Conservation (phyloP, 768 basidiomycete species). For the Boletus reticulatus region DNA sequence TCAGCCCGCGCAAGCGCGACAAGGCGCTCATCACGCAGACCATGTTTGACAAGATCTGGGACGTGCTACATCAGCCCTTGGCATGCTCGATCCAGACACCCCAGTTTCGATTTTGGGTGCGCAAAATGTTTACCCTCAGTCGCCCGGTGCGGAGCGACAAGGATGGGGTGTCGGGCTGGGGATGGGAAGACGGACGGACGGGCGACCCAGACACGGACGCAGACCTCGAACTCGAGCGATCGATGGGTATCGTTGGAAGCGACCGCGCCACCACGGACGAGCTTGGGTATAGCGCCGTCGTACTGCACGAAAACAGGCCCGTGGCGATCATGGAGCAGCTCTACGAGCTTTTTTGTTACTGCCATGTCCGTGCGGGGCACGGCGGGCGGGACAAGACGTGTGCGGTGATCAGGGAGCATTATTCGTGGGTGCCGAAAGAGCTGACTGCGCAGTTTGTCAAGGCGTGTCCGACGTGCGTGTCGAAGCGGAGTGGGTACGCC, state of each 20-base stretch:
- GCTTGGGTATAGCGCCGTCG: slow-evolving; percentile 34
- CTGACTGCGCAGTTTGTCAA: slow-evolving; percentile 77
- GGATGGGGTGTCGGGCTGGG: slow-evolving; percentile 1
- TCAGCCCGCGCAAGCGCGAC: slow-evolving; percentile 55
- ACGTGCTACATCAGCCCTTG: slow-evolving; percentile 56
- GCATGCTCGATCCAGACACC: slow-evolving; percentile 47
- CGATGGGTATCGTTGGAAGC: slow-evolving; percentile 6
- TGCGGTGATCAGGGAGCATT: slow-evolving; percentile 60
- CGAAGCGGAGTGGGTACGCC: slow-evolving; percentile 41
- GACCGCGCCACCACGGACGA: neutral
- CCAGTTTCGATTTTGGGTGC: slow-evolving; percentile 81
- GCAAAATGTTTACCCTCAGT: slow-evolving; percentile 71
- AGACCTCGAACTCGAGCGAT: slow-evolving; percentile 15
- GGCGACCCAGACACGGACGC: slow-evolving; percentile 5
- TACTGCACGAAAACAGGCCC: slow-evolving; percentile 69
- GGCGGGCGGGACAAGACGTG: slow-evolving; percentile 81
- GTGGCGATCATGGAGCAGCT: slow-evolving; percentile 78
- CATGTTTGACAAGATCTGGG: slow-evolving; percentile 72
- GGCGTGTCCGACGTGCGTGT: slow-evolving; percentile 72
- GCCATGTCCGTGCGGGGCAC: slow-evolving; percentile 63
- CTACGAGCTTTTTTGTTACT: slow-evolving; percentile 74
- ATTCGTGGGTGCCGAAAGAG: slow-evolving; percentile 85
- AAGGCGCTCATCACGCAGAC: slow-evolving; percentile 73
- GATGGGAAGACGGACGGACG: slow-evolving; percentile 14
- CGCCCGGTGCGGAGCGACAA: slow-evolving; percentile 16